Evolutionary conservation across 768 basidiomycete species (phyloP).

Genomic region (Lenzites betulinus): DNA sequence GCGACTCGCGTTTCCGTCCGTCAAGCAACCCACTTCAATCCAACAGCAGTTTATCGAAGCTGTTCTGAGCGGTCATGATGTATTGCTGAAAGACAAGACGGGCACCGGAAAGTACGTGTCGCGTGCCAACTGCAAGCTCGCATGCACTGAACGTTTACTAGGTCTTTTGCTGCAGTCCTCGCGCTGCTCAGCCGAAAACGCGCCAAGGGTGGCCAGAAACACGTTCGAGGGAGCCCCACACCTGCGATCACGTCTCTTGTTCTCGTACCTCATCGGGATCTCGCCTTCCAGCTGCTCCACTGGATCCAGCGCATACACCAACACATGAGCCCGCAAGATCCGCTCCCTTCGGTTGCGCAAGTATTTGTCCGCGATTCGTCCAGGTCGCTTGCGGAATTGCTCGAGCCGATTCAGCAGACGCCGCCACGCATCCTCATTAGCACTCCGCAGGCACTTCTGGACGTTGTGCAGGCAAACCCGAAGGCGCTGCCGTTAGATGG

Average conservation of each 20-base stretch:
- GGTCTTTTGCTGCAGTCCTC: conserved; percentile 72
- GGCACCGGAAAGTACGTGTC: conserved; percentile 75
- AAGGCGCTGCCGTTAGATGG: conserved; percentile 46
- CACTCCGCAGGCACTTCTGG: conserved; percentile 70
- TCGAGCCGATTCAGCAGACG: conserved; percentile 39
- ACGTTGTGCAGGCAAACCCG: conserved; percentile 49
- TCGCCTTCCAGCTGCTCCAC: conserved; percentile 64
- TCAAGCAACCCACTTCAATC: conserved; percentile 56
- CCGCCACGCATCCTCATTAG: conserved; percentile 70
- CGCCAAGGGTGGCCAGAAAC: conserved; percentile 10
- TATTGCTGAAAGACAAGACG: conserved; percentile 69
- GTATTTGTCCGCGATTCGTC: conserved; percentile 60
- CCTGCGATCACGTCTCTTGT: conserved; percentile 48
- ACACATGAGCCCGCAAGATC: conserved; percentile 21
- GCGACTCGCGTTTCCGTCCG: conserved; percentile 59
- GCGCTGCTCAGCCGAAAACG: conserved; percentile 55
- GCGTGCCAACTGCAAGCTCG: background rate
- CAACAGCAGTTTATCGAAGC: conserved; percentile 66
- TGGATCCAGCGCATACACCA: conserved; percentile 60
- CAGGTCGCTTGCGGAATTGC: conserved; percentile 41
- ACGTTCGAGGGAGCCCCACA: conserved; percentile 11
- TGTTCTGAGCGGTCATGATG: conserved; percentile 55
- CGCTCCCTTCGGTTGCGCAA: conserved; percentile 52
- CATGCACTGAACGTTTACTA: conserved; percentile 28
- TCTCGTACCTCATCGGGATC: conserved; percentile 72